These are phyloP conservation scores for Priceomyces fermenticarens DNA, from an alignment of 805 yeast species.

Conservation along the genomic window DNA sequence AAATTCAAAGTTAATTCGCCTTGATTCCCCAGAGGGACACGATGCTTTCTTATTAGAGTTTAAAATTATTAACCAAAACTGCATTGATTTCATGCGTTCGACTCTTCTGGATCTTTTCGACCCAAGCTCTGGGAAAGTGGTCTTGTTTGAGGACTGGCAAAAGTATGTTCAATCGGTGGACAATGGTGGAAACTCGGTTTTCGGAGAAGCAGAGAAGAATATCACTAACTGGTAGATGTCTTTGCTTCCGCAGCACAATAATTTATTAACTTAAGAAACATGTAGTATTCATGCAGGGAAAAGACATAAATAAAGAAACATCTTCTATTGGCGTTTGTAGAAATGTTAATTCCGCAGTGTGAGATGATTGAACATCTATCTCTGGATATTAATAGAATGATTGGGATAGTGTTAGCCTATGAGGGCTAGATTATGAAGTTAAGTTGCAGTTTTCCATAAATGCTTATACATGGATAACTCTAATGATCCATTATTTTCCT, in stretches of 20 bases:
- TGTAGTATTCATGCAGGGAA: too few species aligned
- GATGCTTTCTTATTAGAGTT: conserved; percentile 95
- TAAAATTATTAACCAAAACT: conserved; percentile 68
- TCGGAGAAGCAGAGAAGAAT: conserved; percentile 88
- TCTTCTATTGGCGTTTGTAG: too few species aligned
- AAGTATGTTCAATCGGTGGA: conserved; percentile 34
- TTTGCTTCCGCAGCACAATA: neutral
- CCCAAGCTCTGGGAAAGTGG: conserved; percentile 36
- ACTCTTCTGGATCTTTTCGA: conserved; percentile 59
- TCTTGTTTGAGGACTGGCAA: conserved; percentile 41
- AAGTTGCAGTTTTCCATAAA: too few species aligned
- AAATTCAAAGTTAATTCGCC: conserved; percentile 61
- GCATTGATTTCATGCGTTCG: conserved; percentile 60
- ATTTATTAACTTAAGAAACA: neutral
- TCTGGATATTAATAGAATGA: too few species aligned
- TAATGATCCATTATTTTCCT: too few species aligned
- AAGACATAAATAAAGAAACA: too few species aligned
- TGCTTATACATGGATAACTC: too few species aligned
- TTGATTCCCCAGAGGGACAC: conserved; percentile 94
- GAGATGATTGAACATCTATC: too few species aligned
- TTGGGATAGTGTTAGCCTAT: too few species aligned
- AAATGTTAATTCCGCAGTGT: too few species aligned
- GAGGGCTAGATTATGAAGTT: too few species aligned
- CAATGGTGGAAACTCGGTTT: conserved; percentile 59
- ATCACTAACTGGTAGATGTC: conserved; percentile 79